Evolutionary conservation across 148 eudicot species (phyloP), one percentile per base, ranked within the genome.

Genomic region (Oxyria digyna): DNA sequence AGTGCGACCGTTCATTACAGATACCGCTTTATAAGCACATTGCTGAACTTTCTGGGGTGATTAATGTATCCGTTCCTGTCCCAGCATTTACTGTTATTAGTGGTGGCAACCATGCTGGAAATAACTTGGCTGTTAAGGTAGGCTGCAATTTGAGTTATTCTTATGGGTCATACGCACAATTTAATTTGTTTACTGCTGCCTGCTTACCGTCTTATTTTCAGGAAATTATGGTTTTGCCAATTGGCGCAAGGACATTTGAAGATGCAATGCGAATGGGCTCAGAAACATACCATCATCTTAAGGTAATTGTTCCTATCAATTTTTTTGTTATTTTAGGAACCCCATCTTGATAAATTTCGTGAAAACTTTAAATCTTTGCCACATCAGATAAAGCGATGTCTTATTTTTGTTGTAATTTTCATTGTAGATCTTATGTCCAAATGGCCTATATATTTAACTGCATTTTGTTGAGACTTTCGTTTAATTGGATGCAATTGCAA

Each of bases 81-180:
- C 98, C 98, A 64, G 85, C 82, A 42, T 94, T 90, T 78, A 86
- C 89, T 68, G 77, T 94, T 73, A 83, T 94, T 57, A 88, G 87
- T 75, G 98, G 98, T 63, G 98, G 98, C 64, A 90, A 90, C 75
- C 86, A 85, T 77, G 92, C 91, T 72, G 96, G 96, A 71, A 94
- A 90, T 77, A 81, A 76, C 84, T 71, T 94, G 73, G 87, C 91
- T 73, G 70, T 90, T 85, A 89, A 88, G 92, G 97, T 90, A 83
- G 37, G 69, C 40, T 29, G 70, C 27, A 48, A 24, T 17, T 31
- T 57, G 68, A 70, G 15, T 20, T 55, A 48, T 14, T 49, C 8
- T 55, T 21, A 17, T 23, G 23, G 27, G 18, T 24, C 65, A 52
- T 70, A 38, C 3, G 6, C 4, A 59, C 32, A 55, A 55, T 18